These are phyloP conservation scores for Globisporangium cystogenes DNA, from an alignment of 352 stramenopile genomes.

Conservation along the genomic window DNA sequence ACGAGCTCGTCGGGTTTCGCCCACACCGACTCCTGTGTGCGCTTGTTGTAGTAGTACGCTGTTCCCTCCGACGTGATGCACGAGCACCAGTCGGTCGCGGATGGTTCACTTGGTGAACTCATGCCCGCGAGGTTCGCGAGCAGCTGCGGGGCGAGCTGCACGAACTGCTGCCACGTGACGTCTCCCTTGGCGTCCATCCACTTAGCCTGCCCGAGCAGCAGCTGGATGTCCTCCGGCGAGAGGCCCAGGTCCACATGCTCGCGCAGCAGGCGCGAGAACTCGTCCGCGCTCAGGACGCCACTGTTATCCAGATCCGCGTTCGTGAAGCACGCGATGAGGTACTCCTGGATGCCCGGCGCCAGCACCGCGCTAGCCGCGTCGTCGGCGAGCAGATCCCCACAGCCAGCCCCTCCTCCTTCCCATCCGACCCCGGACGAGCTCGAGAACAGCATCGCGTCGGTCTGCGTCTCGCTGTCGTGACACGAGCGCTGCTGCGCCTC, in stretches of 20 bases:
- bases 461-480: constrained; percentile 2
- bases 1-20: constrained; percentile 5
- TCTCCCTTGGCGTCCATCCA: constrained; percentile 11
- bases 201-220: constrained; percentile 9
- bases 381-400: not conserved
- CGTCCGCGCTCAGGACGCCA: constrained; percentile 15
- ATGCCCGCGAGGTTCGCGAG: constrained; percentile 15
- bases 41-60: constrained; percentile 32
- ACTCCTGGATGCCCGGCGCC: constrained; percentile 15
- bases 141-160: constrained; percentile 17
- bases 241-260: constrained; percentile 17
- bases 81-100: constrained; percentile 17
- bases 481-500: too few species aligned
- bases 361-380: constrained; percentile 1
- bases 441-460: not conserved
- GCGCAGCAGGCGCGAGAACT: constrained; percentile 17
- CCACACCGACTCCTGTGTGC: constrained; percentile 21
- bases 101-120: constrained; percentile 6
- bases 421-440: not conserved
- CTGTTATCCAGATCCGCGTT: constrained; percentile 19
- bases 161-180: constrained; percentile 20
- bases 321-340: constrained; percentile 16
- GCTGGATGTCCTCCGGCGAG: constrained; percentile 15
- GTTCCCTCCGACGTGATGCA: constrained; percentile 12
- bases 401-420: not conserved